Evolutionary conservation across 768 basidiomycete genomes (phyloP).

Genomic region (Auricularia sp.): DNA sequence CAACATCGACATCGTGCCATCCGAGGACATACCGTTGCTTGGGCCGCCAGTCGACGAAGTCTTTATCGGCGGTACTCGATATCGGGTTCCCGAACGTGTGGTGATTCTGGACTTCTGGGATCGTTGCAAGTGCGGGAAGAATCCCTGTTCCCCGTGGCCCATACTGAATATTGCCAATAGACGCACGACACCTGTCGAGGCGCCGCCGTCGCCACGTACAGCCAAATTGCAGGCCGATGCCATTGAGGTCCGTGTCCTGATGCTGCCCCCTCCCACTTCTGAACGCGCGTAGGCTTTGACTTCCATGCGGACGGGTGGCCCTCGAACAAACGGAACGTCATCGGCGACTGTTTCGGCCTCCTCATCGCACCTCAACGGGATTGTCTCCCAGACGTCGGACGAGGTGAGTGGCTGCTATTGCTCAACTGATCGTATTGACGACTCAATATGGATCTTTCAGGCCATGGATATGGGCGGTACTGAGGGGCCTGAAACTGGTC

Average conservation of each 20-base stretch:
- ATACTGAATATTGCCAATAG: neutral
- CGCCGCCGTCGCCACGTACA: neutral
- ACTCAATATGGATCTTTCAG: slow-evolving; percentile 17
- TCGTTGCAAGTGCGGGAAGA: slow-evolving; percentile 41
- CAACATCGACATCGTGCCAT: slow-evolving; percentile 76
- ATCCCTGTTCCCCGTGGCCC: slow-evolving; percentile 29
- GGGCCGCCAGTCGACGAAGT: slow-evolving; percentile 61
- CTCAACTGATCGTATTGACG: neutral
- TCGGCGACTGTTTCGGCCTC: too few relatives aligned
- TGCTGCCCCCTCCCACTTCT: neutral
- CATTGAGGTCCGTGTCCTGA: neutral
- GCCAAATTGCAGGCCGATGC: slow-evolving; percentile 10
- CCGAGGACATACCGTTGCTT: slow-evolving; percentile 38
- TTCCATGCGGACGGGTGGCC: neutral
- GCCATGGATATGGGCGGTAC: slow-evolving; percentile 49
- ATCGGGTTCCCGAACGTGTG: slow-evolving; percentile 84
- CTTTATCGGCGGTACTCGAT: slow-evolving; percentile 78
- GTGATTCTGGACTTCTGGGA: slow-evolving; percentile 95
- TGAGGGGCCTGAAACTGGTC: slow-evolving; percentile 37
- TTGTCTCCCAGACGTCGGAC: neutral
- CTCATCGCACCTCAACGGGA: too few relatives aligned
- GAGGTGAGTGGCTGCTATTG: neutral
- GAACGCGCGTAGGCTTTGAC: neutral
- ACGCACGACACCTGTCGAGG: neutral
- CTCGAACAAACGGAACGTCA: neutral